Conservation (phyloP, 495 filamentous ascomycete species). For the Penicillium riverlandense region DNA sequence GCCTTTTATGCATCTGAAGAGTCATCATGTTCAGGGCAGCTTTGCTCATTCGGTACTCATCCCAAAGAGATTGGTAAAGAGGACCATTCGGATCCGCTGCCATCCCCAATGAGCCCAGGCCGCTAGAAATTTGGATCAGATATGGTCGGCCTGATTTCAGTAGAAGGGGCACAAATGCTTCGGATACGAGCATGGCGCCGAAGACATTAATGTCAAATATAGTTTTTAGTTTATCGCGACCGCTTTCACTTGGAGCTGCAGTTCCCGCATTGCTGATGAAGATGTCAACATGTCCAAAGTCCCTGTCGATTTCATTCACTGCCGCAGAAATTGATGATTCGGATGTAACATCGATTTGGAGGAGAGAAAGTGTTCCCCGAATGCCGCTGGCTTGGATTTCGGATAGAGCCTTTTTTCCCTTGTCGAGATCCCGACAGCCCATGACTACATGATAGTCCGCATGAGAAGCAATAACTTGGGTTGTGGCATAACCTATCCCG, state of each 20-base stretch:
- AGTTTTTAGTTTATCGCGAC: conserved; percentile 1
- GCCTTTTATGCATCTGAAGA: conserved; percentile 2
- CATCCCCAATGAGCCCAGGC: conserved; percentile 11
- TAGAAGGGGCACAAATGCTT: conserved; percentile 30
- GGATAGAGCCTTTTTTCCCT: conserved; percentile 14
- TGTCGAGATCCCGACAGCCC: conserved; percentile 16
- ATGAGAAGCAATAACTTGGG: conserved; percentile 12
- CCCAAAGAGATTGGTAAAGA: not conserved
- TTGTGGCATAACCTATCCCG: conserved; percentile 21
- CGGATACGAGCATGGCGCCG: conserved; percentile 16
- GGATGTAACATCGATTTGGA: conserved; percentile 27
- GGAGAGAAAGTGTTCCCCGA: conserved; percentile 5
- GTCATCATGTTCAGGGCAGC: conserved; percentile 7
- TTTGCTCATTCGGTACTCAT: conserved; percentile 8
- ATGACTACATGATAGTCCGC: conserved; percentile 21
- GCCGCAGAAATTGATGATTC: conserved; percentile 17
- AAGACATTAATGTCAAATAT: conserved; percentile 25
- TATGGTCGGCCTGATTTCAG: conserved; percentile 16
- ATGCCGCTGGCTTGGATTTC: conserved; percentile 5
- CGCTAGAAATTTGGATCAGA: conserved; percentile 23
- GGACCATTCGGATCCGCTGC: conserved; percentile 1
- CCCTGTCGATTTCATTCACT: conserved; percentile 8
- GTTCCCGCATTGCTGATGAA: conserved; percentile 25
- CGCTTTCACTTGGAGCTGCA: not conserved
- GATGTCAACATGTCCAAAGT: conserved; percentile 23